Base-by-base conservation (phyloP, 805 yeast species). In the Candida awuae region DNA sequence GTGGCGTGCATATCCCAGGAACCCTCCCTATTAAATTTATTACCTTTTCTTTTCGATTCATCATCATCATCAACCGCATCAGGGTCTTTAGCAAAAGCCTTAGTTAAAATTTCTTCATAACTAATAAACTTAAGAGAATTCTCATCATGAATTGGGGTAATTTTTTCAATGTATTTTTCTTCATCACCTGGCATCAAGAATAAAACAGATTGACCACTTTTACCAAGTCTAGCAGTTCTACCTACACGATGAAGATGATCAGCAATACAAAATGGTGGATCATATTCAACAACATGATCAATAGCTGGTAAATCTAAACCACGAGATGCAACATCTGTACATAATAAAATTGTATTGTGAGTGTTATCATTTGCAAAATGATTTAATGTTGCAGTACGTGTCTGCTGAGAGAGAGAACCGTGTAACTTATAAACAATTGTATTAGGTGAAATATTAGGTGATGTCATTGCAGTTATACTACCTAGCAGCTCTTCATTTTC, bases 271-370 rank as follows among this genome's bases (percentile, higher is more conserved):
- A 90, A 88, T 5, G 98, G 96, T 3, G 99, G 96, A 56, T 92
- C 99, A 51, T 79, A 81, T 59, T 92, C 98, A 15, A 92, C 69
- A 23, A 92, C 95, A 34, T 80, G 75, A 32, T 92, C 75, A 42
- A 92, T 85, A 36, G 76, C 71, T 2, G 96, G 95, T 41, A 92
- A 65, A 67, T 92, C 99, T 46, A 92, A 69, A 46, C 99, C 99
- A 64, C 99, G 77, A 25, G 97, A 80, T 0, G 97, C 98, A 45
- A 92, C 97, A 70, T 92, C 99, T 0, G 99, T 92, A 68, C 97
- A 90, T 50, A 92, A 75, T 52, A 92, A 67, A 16, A 92, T 69
- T 2, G 80, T 70, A 6, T 69, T 66, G 29, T 64, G 65, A 1
- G 58, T 65, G 35, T 54, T 59, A 51, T 58, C 56, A 46, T 63